A percentile compares a stretch with the other conserved stretches of the same genome.
These are phyloP conservation scores for Mycena epipterygia DNA, from an alignment of 768 basidiomycete genomes.

Conservation along the genomic window DNA sequence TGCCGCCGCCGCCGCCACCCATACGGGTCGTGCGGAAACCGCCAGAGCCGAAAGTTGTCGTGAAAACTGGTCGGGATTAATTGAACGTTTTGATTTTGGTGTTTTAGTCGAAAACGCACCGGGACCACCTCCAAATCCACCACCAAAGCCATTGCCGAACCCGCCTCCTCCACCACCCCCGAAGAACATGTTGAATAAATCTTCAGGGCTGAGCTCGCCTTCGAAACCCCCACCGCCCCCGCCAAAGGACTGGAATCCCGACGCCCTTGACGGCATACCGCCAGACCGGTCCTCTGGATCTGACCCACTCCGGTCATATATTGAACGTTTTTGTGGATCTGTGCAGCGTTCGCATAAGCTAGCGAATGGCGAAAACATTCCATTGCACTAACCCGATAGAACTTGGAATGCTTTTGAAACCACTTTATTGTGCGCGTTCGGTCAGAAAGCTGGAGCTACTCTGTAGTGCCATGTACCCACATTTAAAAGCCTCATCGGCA, in stretches of 20 bases:
- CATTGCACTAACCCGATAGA: slow-evolving; percentile 71
- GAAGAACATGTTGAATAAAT: slow-evolving; percentile 99
- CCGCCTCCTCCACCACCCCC: slow-evolving; percentile 75
- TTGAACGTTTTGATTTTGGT: slow-evolving; percentile 14
- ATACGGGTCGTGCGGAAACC: slow-evolving; percentile 83
- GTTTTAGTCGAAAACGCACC: slow-evolving; percentile 47
- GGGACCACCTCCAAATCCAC: slow-evolving; percentile 70
- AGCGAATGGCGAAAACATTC: background rate
- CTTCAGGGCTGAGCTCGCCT: slow-evolving; percentile 93
- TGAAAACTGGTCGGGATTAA: slow-evolving; percentile 67
- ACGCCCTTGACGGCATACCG: slow-evolving; percentile 72
- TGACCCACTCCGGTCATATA: slow-evolving; percentile 85
- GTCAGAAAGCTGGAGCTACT: slow-evolving; percentile 20
- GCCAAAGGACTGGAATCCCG: slow-evolving; percentile 65
- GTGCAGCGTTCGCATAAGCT: slow-evolving; percentile 18
- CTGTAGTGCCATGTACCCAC: slow-evolving; percentile 60
- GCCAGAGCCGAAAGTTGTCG: slow-evolving; percentile 83
- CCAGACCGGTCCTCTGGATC: slow-evolving; percentile 90
- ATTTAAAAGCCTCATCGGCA: slow-evolving; percentile 98
- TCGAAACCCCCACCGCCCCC: slow-evolving; percentile 71
- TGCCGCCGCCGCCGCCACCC: slow-evolving; percentile 52
- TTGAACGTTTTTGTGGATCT: slow-evolving; percentile 92
- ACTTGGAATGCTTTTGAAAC: slow-evolving; percentile 98
- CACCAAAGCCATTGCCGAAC: slow-evolving; percentile 59
- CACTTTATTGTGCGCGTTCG: slow-evolving; percentile 65